Evolutionary conservation across 768 basidiomycete genomes (phyloP).

Genomic region (Kwoniella dendrophila): DNA sequence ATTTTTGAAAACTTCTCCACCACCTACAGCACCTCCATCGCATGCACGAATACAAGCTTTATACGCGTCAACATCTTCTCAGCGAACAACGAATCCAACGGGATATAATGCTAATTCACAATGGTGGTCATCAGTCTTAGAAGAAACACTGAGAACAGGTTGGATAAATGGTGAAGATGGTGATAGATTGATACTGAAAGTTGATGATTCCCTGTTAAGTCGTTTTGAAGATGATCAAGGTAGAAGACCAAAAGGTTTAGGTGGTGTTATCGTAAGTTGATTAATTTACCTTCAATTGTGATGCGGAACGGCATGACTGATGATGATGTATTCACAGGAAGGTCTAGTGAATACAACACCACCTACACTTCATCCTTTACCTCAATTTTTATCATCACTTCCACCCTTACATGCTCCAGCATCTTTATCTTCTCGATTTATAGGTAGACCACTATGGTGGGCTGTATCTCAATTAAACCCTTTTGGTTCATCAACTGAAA

Average conservation of each 20-base stretch:
- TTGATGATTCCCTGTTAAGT: slow-evolving; percentile 43
- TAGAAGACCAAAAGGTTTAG: slow-evolving; percentile 48
- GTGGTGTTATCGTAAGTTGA: slow-evolving; percentile 52
- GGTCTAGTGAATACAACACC: slow-evolving; percentile 22
- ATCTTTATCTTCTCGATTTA: slow-evolving; percentile 39
- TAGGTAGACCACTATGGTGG: slow-evolving; percentile 56
- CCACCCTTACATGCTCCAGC: slow-evolving; percentile 45
- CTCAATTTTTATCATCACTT: slow-evolving; percentile 41
- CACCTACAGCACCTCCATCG: slow-evolving; percentile 39
- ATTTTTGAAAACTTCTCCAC: slow-evolving; percentile 27
- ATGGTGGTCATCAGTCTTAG: slow-evolving; percentile 68
- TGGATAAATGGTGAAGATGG: slow-evolving; percentile 35
- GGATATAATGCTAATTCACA: slow-evolving; percentile 77
- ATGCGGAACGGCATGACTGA: background rate
- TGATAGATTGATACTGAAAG: slow-evolving; percentile 45
- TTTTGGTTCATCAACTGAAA: slow-evolving; percentile 35
- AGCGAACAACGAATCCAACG: slow-evolving; percentile 80
- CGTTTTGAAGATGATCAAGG: slow-evolving; percentile 42
- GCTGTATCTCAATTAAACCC: slow-evolving; percentile 53
- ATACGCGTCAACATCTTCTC: slow-evolving; percentile 83
- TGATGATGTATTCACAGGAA: slow-evolving; percentile 35
- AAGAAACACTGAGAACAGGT: slow-evolving; percentile 43
- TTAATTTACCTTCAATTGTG: background rate
- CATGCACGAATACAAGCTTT: slow-evolving; percentile 60
- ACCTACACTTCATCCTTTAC: slow-evolving; percentile 38